Conservation (phyloP, 768 basidiomycete genomes). For the Pisolithus microcarpus region DNA sequence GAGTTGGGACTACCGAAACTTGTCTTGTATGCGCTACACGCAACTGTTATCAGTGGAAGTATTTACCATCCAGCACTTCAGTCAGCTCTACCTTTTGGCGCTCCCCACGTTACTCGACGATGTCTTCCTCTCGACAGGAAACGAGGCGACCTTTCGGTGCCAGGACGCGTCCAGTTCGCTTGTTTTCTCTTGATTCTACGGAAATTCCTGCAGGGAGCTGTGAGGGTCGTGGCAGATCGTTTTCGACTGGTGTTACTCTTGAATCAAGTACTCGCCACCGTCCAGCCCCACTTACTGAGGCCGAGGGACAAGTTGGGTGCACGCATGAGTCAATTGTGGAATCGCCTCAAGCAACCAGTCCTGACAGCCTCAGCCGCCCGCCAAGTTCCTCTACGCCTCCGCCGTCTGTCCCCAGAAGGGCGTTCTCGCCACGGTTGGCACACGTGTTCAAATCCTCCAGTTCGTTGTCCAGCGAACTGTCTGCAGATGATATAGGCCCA, state of each 20-base stretch:
- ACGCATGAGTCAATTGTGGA: conserved; percentile 4
- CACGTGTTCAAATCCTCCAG: conserved; percentile 5
- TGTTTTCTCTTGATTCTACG: conserved; percentile 22
- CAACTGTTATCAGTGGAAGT: no score
- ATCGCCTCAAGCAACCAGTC: neutral
- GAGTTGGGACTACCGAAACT: no score
- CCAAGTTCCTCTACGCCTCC: neutral
- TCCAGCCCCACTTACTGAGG: neutral
- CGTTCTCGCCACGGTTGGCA: conserved; percentile 5
- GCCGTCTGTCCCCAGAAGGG: conserved; percentile 3
- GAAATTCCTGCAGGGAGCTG: neutral
- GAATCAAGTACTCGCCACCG: neutral
- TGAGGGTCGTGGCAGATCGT: neutral
- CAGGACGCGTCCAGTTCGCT: conserved; percentile 7
- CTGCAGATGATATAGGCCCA: conserved; percentile 1
- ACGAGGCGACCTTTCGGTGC: neutral
- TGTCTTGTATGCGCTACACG: no score
- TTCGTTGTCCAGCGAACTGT: neutral
- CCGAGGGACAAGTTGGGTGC: neutral
- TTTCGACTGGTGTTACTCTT: neutral
- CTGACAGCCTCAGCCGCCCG: neutral
- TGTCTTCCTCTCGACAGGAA: neutral
- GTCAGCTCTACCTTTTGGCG: no score
- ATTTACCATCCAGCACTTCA: no score
- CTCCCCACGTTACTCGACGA: neutral